Evolutionary conservation across 495 filamentous ascomycete genomes (phyloP).

Genomic region (Penicillium argentinense): DNA sequence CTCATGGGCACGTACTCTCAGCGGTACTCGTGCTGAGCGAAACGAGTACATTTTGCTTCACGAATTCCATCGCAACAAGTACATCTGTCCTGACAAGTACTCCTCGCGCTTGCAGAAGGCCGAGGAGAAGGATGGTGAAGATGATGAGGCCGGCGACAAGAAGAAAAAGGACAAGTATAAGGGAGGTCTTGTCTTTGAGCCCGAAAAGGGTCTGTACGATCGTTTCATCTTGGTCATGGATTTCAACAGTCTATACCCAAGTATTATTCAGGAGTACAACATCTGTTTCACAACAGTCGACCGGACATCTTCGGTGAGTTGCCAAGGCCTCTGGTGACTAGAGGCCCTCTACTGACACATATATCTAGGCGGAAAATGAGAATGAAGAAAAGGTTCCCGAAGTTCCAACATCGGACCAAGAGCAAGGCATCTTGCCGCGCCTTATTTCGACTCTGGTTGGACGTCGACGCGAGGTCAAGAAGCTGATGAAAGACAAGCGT

Average conservation of each 20-base stretch:
- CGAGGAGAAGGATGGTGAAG: conserved; percentile 67
- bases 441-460: conserved; percentile 89
- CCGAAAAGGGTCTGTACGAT: conserved; percentile 95
- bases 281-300: conserved; percentile 99
- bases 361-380: conserved; percentile 68
- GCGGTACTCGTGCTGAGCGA: conserved; percentile 91
- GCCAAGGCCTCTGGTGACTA: not conserved
- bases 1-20: conserved; percentile 95
- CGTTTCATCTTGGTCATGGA: conserved; percentile 98
- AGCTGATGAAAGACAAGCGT: conserved; percentile 89
- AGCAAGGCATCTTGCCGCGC: conserved; percentile 78
- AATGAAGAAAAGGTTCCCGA: conserved; percentile 71
- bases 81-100: conserved; percentile 94
- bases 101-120: conserved; percentile 66
- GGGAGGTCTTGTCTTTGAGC: conserved; percentile 96
- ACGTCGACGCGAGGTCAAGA: conserved; percentile 87
- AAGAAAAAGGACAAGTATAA: conserved; percentile 99
- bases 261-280: conserved; percentile 98
- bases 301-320: conserved; percentile 58
- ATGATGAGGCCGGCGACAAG: conserved; percentile 75
- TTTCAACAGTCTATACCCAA: conserved; percentile 98
- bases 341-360: conserved; percentile 10
- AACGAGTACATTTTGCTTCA: conserved; percentile 99
- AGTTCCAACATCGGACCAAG: conserved; percentile 66
- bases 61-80: conserved; percentile 93